Percentiles rank a stretch among this genome's conserved stretches.
Evolutionary conservation across 2,329 filamentous ascomycete genomes (phyloP).

Genomic region (Exophiala xenobiotica): DNA sequence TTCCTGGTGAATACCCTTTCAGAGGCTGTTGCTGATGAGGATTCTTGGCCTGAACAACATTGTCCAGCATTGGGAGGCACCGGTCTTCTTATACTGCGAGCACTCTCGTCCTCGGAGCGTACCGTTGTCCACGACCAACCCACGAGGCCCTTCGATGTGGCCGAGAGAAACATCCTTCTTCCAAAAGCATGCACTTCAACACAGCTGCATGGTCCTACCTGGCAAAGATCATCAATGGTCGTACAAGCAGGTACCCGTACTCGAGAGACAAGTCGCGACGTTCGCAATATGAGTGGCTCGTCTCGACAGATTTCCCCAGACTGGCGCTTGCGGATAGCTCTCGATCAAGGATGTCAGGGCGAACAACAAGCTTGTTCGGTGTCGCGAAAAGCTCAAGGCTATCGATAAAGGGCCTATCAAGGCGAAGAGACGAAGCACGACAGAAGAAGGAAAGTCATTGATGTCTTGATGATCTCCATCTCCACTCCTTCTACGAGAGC

Average conservation of each 20-base stretch:
- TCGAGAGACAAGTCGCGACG: too few relatives aligned
- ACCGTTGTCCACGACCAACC: not conserved
- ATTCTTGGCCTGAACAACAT: too few relatives aligned
- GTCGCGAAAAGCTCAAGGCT: not conserved
- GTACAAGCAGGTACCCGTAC: conserved; percentile 10
- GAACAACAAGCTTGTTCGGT: not conserved
- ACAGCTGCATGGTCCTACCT: conserved; percentile 3
- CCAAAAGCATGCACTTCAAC: conserved; percentile 1
- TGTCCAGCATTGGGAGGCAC: not conserved
- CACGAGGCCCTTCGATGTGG: not conserved
- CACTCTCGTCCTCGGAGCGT: too few relatives aligned
- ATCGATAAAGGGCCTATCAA: conserved; percentile 13
- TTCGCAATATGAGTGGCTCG: not conserved
- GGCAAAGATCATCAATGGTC: conserved; percentile 5
- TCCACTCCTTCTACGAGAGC: conserved; percentile 9
- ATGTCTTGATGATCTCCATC: not conserved
- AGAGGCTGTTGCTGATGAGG: too few relatives aligned
- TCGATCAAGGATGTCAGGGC: not conserved
- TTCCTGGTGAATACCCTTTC: too few relatives aligned
- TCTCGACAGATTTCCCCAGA: conserved; percentile 3
- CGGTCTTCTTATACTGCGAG: not conserved
- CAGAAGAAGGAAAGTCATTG: conserved; percentile 1
- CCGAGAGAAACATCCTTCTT: not conserved
- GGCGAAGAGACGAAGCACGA: conserved; percentile 8
- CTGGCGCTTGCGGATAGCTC: conserved; percentile 5